These are phyloP conservation scores for Singerocomus inundabilis DNA, from an alignment of 1,284 basidiomycete species.

Conservation along the genomic window DNA sequence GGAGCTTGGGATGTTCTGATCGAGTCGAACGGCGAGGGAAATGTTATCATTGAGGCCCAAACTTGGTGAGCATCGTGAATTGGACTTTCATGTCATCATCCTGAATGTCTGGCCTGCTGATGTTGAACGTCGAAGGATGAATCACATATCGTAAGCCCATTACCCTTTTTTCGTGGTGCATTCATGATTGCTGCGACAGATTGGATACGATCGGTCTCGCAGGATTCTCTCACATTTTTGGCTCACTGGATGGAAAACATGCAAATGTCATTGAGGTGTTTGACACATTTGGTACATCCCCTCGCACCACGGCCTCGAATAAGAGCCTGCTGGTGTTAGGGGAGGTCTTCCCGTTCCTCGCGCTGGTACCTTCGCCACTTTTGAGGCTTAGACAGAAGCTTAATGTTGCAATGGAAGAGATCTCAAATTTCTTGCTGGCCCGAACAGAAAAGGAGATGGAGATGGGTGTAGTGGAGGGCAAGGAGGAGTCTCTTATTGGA, in stretches of 20 bases:
- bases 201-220: constrained; percentile 38
- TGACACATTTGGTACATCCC: constrained; percentile 27
- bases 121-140: constrained; percentile 38
- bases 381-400: constrained; percentile 37
- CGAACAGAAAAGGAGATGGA: constrained; percentile 42
- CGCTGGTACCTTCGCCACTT: constrained; percentile 42
- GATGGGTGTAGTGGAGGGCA: constrained; percentile 27
- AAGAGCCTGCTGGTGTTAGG: constrained; percentile 41
- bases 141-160: constrained; percentile 41
- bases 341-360: constrained; percentile 42
- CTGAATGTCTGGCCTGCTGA: background rate
- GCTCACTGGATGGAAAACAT: constrained; percentile 37
- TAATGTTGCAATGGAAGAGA: constrained; percentile 40
- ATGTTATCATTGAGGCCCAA: constrained; percentile 50
- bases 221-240: constrained; percentile 43
- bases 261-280: constrained; percentile 45
- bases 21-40: constrained; percentile 32
- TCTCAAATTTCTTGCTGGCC: constrained; percentile 47
- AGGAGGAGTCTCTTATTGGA: constrained; percentile 47
- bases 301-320: constrained; percentile 27
- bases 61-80: constrained; percentile 9
- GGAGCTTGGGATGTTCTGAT: constrained; percentile 48
- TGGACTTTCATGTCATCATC: background rate
- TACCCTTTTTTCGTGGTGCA: background rate
- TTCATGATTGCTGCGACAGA: constrained; percentile 34